A percentile compares a stretch with the other conserved stretches of the same genome.
Evolutionary conservation across 1,284 basidiomycete genomes (phyloP).

Genomic region (Ceratobasidium sp.): DNA sequence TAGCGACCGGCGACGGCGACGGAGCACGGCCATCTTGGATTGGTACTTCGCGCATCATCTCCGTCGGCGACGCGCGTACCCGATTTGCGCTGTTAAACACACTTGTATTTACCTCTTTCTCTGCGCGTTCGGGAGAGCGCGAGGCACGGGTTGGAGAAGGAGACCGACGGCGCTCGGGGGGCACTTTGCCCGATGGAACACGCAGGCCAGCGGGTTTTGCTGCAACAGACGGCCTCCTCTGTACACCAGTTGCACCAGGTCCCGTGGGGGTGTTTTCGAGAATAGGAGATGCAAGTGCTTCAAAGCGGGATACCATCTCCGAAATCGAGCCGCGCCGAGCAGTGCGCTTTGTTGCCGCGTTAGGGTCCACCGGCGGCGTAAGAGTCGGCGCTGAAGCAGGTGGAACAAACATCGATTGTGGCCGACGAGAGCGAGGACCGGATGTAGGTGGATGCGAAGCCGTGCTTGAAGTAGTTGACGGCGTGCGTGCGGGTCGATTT

Average conservation of each 20-base stretch:
- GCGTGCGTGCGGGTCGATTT: conserved; percentile 6
- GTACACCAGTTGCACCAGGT: conserved; percentile 31
- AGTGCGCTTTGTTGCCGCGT: conserved; percentile 24
- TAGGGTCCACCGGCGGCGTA: conserved; percentile 25
- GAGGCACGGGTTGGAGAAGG: conserved; percentile 9
- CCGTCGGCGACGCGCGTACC: conserved; percentile 27
- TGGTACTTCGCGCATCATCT: conserved; percentile 39
- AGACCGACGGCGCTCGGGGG: conserved; percentile 24
- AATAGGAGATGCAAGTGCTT: conserved; percentile 59
- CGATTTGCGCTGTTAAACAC: conserved; percentile 32
- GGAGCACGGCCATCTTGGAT: conserved; percentile 33
- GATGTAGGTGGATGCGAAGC: conserved; percentile 39
- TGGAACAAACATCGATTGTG: conserved; percentile 76
- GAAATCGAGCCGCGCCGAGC: conserved; percentile 78
- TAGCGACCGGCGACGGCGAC: background rate
- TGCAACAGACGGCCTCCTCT: conserved; percentile 55
- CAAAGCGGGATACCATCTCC: conserved; percentile 83
- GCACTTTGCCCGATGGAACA: conserved; percentile 55
- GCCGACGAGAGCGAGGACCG: conserved; percentile 61
- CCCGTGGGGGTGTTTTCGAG: conserved; percentile 36
- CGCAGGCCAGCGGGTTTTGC: conserved; percentile 57
- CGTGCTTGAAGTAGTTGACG: conserved; percentile 42
- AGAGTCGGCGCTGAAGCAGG: background rate
- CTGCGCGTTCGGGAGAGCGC: conserved; percentile 20
- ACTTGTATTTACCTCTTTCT: conserved; percentile 15